Conservation (phyloP, 2,329 filamentous ascomycete species). For the Tolypocladium amazonense region DNA sequence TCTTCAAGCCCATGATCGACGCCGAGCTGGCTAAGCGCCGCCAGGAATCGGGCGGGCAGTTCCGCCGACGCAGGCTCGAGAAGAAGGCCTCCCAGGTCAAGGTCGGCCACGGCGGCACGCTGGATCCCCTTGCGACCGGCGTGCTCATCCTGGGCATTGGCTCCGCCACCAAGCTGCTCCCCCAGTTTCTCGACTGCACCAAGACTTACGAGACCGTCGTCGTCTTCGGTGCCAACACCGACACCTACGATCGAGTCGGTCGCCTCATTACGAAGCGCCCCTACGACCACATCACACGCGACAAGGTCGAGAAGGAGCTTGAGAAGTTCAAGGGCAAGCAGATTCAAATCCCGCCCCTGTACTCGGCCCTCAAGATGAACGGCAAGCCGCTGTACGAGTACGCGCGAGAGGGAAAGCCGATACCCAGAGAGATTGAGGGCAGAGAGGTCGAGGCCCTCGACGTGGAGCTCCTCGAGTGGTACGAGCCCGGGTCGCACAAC, state of each 20-base stretch:
- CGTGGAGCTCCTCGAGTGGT: slow-evolving; percentile 75
- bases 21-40: slow-evolving; percentile 46
- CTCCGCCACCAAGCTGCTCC: slow-evolving; percentile 73
- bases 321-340: slow-evolving; percentile 69
- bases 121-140: slow-evolving; percentile 89
- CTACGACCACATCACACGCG: slow-evolving; percentile 73
- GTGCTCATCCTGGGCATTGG: slow-evolving; percentile 85
- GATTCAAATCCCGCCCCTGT: slow-evolving; percentile 84
- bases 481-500: slow-evolving; percentile 68
- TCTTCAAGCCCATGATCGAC: slow-evolving; percentile 71
- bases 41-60: slow-evolving; percentile 47
- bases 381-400: slow-evolving; percentile 96
- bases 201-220: slow-evolving; percentile 89
- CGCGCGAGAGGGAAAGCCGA: slow-evolving; percentile 75
- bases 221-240: slow-evolving; percentile 83
- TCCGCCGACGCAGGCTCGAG: slow-evolving; percentile 44
- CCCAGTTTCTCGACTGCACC: slow-evolving; percentile 72
- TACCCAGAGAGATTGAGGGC: slow-evolving; percentile 75
- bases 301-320: slow-evolving; percentile 67
- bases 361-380: slow-evolving; percentile 84
- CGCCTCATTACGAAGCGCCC: slow-evolving; percentile 67
- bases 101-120: slow-evolving; percentile 89
- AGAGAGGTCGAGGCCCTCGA: slow-evolving; percentile 68
- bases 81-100: slow-evolving; percentile 65
- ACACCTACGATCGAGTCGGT: slow-evolving; percentile 81